These are phyloP conservation scores for Phytophthora aleatoria DNA, from an alignment of 352 stramenopile genomes.

Conservation along the genomic window DNA sequence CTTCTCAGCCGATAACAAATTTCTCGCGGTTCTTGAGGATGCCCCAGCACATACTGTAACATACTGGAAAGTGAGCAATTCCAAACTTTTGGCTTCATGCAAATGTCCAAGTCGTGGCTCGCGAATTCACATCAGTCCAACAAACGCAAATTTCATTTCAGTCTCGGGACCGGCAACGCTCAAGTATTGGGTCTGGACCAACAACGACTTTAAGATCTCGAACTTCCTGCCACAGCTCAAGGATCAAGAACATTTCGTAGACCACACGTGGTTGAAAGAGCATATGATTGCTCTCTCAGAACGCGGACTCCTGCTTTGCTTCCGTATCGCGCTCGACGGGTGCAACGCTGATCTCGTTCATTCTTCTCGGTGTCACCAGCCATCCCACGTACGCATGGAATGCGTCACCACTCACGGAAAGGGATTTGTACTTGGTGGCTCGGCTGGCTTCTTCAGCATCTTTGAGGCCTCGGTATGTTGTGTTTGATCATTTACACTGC, in stretches of 20 bases:
- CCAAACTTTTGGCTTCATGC: slow-evolving; percentile 72
- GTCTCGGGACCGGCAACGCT: slow-evolving; percentile 78
- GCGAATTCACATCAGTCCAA: slow-evolving; percentile 72
- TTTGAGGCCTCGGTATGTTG: slow-evolving; percentile 67
- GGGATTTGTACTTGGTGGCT: slow-evolving; percentile 76
- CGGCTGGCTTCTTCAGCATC: slow-evolving; percentile 75
- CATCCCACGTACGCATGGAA: slow-evolving; percentile 72
- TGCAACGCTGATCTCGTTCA: slow-evolving; percentile 68
- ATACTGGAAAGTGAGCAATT: slow-evolving; percentile 82
- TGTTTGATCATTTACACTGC: neutral
- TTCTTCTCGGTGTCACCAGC: slow-evolving; percentile 66
- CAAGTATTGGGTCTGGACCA: slow-evolving; percentile 81
- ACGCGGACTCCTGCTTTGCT: slow-evolving; percentile 65
- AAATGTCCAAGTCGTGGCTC: slow-evolving; percentile 72
- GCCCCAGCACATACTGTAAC: slow-evolving; percentile 71
- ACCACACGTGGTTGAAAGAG: slow-evolving; percentile 79
- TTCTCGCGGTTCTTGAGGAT: slow-evolving; percentile 72
- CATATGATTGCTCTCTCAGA: slow-evolving; percentile 78
- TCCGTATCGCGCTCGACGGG: slow-evolving; percentile 56
- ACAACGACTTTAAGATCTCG: slow-evolving; percentile 77
- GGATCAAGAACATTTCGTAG: slow-evolving; percentile 85
- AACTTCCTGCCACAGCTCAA: slow-evolving; percentile 76
- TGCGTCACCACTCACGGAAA: slow-evolving; percentile 69
- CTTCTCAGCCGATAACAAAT: slow-evolving; percentile 82
- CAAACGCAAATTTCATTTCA: slow-evolving; percentile 73